phyloP scores from a whole-genome alignment of 345 rosid genomes.

The Cardamine resedifolia region DNA sequence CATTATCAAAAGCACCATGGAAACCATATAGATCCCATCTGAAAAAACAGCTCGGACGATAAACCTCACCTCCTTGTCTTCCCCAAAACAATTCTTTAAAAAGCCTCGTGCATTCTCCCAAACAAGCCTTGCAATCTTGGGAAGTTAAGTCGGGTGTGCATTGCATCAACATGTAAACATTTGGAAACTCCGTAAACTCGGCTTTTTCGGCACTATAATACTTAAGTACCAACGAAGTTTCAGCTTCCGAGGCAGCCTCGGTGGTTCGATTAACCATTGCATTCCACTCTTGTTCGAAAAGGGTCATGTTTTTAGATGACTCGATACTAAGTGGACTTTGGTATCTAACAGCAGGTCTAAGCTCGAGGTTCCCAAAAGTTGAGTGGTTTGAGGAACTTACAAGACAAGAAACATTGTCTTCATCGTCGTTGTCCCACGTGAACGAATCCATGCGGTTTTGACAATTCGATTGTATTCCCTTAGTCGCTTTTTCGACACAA shows the following conservation, averaged over 20 bases:
- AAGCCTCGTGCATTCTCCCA: background rate
- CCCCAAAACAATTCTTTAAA: conserved; percentile 26
- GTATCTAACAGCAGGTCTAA: background rate
- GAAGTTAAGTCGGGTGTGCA: conserved; percentile 49
- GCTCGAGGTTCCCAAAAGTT: conserved; percentile 32
- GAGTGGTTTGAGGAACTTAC: conserved; percentile 38
- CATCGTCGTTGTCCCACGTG: conserved; percentile 10
- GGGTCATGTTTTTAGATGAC: background rate
- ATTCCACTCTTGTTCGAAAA: conserved; percentile 37
- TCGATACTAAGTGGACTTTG: conserved; percentile 17
- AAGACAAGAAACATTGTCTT: conserved; percentile 27
- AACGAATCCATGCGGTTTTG: conserved; percentile 34
- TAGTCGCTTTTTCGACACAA: conserved; percentile 10
- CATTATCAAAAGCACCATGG: conserved; percentile 13
- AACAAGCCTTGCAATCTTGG: conserved; percentile 34
- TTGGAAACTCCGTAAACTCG: background rate
- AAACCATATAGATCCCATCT: conserved; percentile 45
- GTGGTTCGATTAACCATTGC: background rate
- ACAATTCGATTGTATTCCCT: conserved; percentile 19
- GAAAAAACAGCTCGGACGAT: conserved; percentile 43
- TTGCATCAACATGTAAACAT: conserved; percentile 39
- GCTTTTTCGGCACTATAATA: conserved; percentile 35
- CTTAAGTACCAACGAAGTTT: conserved; percentile 26
- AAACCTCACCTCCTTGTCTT: conserved; percentile 41
- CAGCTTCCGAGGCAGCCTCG: background rate